phyloP scores from a whole-genome alignment of 2,329 filamentous ascomycete species.

The Stachybotrys chartarum region DNA sequence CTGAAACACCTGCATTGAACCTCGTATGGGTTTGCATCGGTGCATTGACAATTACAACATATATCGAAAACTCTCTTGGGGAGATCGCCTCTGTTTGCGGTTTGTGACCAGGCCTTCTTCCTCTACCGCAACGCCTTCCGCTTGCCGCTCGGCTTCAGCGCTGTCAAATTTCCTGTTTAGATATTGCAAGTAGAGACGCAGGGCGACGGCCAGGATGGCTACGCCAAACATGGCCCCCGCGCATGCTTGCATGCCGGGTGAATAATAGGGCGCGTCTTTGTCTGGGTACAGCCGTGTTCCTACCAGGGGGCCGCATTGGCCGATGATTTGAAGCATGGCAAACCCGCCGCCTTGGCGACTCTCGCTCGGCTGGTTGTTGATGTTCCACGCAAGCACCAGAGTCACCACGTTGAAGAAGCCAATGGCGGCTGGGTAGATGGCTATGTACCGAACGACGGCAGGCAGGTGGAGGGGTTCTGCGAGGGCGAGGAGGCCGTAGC shows the following conservation, averaged over 20 bases:
- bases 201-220: slow-evolving; percentile 42
- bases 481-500: slow-evolving; percentile 55
- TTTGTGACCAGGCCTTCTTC: slow-evolving; percentile 32
- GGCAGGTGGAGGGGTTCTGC: slow-evolving; percentile 38
- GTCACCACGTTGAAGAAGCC: slow-evolving; percentile 84
- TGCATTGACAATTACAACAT: slow-evolving; percentile 29
- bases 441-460: slow-evolving; percentile 56
- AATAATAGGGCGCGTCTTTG: slow-evolving; percentile 53
- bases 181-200: slow-evolving; percentile 46
- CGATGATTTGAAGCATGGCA: slow-evolving; percentile 73
- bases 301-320: slow-evolving; percentile 71
- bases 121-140: slow-evolving; percentile 20
- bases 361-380: slow-evolving; percentile 73
- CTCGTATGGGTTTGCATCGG: too few species aligned
- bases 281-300: slow-evolving; percentile 60
- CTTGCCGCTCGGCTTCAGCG: slow-evolving; percentile 17
- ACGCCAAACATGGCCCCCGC: slow-evolving; percentile 56
- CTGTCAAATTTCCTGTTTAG: slow-evolving; percentile 41
- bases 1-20: too few species aligned
- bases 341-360: slow-evolving; percentile 68
- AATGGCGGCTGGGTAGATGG: slow-evolving; percentile 68
- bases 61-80: slow-evolving; percentile 32
- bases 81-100: slow-evolving; percentile 11
- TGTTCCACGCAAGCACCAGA: slow-evolving; percentile 77
- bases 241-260: slow-evolving; percentile 55